A percentile compares a stretch with the other conserved stretches of the same genome.
Conservation (phyloP, 805 yeast genomes). For the Ogataea trehaloabstinens region DNA sequence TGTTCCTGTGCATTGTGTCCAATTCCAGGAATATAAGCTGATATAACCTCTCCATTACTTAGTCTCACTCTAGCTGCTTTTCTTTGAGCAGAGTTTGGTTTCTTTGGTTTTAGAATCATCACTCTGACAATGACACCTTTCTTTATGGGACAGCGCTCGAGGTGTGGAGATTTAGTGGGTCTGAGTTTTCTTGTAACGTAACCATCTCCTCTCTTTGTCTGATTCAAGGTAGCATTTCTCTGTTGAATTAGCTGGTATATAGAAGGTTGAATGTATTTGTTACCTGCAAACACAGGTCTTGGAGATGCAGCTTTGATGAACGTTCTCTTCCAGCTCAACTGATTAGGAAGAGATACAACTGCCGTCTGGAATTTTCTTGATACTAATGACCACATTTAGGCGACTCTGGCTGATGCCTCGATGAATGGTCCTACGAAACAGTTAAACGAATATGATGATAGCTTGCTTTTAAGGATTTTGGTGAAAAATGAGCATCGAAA, state of each 20-base stretch:
- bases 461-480: too few relatives aligned
- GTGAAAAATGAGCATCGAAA: too few relatives aligned
- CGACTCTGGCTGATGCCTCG: too few relatives aligned
- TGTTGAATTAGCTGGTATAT: constrained; percentile 31
- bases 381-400: too few relatives aligned
- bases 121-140: constrained; percentile 94
- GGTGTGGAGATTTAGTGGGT: constrained; percentile 71
- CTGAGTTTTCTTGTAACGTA: constrained; percentile 36
- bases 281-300: constrained; percentile 1
- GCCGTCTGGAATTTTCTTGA: too few relatives aligned
- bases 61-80: constrained; percentile 94
- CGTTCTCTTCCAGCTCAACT: too few relatives aligned
- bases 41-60: constrained; percentile 82
- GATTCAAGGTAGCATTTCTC: constrained; percentile 72
- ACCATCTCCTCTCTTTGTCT: constrained; percentile 65
- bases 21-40: constrained; percentile 96
- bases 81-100: constrained; percentile 97
- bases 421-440: too few relatives aligned
- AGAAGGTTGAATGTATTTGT: constrained; percentile 4
- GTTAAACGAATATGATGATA: too few relatives aligned
- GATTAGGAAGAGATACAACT: too few relatives aligned
- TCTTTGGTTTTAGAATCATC: constrained; percentile 94
- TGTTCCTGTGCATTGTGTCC: constrained; percentile 99
- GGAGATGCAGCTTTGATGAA: constrained; percentile 2
- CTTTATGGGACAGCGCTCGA: constrained; percentile 77